phyloP scores from a whole-genome alignment of 164 flowering plant species.

The Sextonia rubra region DNA sequence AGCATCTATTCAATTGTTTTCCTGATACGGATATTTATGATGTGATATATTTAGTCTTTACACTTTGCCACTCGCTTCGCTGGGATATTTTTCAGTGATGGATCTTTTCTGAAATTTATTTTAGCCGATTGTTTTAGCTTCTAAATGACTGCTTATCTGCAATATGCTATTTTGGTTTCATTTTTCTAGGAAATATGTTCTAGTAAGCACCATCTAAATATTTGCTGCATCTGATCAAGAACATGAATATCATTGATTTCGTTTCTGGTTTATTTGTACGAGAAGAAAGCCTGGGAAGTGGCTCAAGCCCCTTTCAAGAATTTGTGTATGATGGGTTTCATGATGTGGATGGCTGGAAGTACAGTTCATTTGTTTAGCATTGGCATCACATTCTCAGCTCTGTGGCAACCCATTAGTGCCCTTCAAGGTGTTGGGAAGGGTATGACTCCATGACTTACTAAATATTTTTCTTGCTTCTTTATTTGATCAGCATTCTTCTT shows the following conservation, averaged over 20 bases:
- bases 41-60: not conserved
- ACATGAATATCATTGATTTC: not conserved
- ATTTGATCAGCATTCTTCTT: too few species aligned
- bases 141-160: not conserved
- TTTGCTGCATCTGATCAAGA: not conserved
- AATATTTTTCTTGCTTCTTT: too few species aligned
- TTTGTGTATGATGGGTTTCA: constrained; percentile 97
- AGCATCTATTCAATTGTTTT: too few species aligned
- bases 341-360: constrained; percentile 99
- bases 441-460: constrained; percentile 16
- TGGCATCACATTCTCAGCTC: constrained; percentile 97
- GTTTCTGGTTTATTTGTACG: constrained; percentile 7
- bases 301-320: constrained; percentile 96
- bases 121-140: not conserved
- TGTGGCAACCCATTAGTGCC: constrained; percentile 97
- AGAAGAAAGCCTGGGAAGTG: constrained; percentile 99
- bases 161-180: not conserved
- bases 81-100: not conserved
- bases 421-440: constrained; percentile 97
- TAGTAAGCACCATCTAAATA: not conserved
- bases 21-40: not conserved
- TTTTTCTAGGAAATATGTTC: not conserved
- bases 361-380: constrained; percentile 97
- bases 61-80: not conserved
- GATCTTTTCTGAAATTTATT: not conserved